Conservation (phyloP, 768 basidiomycete genomes). For the Hirschioporus abietinus region DNA sequence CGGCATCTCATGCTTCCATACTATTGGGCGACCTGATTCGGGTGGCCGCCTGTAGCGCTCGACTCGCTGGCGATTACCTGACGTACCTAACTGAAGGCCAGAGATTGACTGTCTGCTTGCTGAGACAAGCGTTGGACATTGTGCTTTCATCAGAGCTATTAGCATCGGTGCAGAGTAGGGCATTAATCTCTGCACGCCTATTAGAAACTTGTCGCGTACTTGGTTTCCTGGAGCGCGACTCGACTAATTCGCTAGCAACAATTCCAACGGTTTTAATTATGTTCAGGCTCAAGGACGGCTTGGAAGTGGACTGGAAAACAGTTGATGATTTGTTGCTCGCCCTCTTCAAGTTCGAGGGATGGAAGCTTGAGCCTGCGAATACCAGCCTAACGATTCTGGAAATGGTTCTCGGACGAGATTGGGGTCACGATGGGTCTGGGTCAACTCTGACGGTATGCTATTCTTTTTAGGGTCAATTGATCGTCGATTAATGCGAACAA, state of each 20-base stretch:
- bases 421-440: conserved; percentile 28
- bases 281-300: conserved; percentile 39
- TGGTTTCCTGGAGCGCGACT: neutral
- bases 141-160: neutral
- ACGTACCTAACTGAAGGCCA: neutral
- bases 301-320: conserved; percentile 31
- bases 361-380: neutral
- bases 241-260: neutral
- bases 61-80: neutral
- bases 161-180: neutral
- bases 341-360: neutral
- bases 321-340: conserved; percentile 23
- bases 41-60: neutral
- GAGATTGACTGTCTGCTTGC: neutral
- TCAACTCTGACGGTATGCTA: conserved; percentile 2
- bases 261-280: conserved; percentile 27
- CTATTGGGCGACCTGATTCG: neutral
- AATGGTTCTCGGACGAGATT: conserved; percentile 33
- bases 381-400: conserved; percentile 10
- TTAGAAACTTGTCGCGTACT: neutral
- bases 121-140: neutral
- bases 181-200: neutral
- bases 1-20: neutral
- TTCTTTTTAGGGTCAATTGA: neutral
- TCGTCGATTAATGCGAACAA: neutral